A percentile compares a stretch with the other conserved stretches of the same genome.
These are phyloP conservation scores for Syncephalis plumigaleata DNA, from an alignment of 371 early-diverging fungal species.

Conservation along the genomic window DNA sequence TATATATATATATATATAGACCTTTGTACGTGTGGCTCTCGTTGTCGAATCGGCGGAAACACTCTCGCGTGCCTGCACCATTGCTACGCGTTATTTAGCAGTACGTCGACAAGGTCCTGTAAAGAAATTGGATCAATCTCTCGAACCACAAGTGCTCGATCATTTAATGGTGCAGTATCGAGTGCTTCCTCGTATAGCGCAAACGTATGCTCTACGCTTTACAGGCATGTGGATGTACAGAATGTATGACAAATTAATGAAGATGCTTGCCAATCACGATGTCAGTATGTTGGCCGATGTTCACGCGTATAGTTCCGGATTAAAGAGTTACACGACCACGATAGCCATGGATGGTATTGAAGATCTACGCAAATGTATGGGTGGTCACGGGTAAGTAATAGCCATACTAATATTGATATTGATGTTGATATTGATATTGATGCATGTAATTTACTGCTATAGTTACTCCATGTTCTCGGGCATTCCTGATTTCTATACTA, in stretches of 20 bases:
- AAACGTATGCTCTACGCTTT: slow-evolving; percentile 57
- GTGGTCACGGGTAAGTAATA: slow-evolving; percentile 70
- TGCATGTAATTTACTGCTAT: slow-evolving; percentile 10
- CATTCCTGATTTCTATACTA: slow-evolving; percentile 49
- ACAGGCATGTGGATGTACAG: slow-evolving; percentile 47
- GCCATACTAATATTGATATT: slow-evolving; percentile 20
- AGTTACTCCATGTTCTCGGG: slow-evolving; percentile 22
- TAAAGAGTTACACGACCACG: slow-evolving; percentile 66
- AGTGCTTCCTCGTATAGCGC: slow-evolving; percentile 58
- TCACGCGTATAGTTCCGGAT: slow-evolving; percentile 68
- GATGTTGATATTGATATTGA: too few relatives aligned
- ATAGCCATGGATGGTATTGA: slow-evolving; percentile 64
- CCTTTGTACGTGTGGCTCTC: slow-evolving; percentile 40
- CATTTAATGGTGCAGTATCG: slow-evolving; percentile 67
- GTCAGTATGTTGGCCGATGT: slow-evolving; percentile 45
- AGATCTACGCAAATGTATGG: slow-evolving; percentile 49
- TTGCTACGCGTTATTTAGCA: slow-evolving; percentile 60
- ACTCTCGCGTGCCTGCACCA: slow-evolving; percentile 55
- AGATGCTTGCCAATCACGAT: slow-evolving; percentile 36
- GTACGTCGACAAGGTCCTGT: slow-evolving; percentile 53
- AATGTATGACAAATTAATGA: slow-evolving; percentile 25
- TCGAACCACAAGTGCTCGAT: slow-evolving; percentile 61
- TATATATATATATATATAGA: slow-evolving; percentile 45
- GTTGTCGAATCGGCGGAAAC: slow-evolving; percentile 16
- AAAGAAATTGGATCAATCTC: slow-evolving; percentile 1